phyloP scores from a whole-genome alignment of 306 rosid genomes.

The Cucurbita argyrosperma region DNA sequence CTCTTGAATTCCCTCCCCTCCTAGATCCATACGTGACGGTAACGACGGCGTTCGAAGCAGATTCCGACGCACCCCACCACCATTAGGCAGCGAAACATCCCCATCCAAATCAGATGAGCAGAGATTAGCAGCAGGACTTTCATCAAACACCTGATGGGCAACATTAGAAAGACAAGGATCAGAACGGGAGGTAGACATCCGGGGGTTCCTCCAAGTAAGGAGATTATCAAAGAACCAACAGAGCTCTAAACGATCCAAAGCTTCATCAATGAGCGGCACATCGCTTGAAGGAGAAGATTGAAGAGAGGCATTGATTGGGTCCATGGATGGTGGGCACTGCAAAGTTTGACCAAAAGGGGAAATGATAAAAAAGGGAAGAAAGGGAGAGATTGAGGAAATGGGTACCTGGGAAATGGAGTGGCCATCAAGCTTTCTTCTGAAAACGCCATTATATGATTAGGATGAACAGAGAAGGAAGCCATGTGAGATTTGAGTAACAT shows the following conservation, averaged over 20 bases:
- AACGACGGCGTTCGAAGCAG: constrained; percentile 40
- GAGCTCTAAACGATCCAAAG: constrained; percentile 61
- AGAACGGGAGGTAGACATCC: constrained; percentile 43
- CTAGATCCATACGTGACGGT: constrained; percentile 25
- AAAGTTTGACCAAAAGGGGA: background rate
- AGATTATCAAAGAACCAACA: constrained; percentile 70
- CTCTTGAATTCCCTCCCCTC: constrained; percentile 15
- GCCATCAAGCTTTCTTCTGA: background rate
- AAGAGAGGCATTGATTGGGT: constrained; percentile 10
- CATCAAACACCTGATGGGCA: constrained; percentile 13
- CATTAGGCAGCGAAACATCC: background rate
- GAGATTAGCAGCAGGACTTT: constrained; percentile 3
- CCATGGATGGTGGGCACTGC: background rate
- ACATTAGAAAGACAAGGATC: constrained; percentile 37
- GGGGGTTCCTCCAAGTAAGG: constrained; percentile 27
- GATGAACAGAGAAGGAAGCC: background rate
- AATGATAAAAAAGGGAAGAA: background rate
- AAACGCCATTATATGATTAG: background rate
- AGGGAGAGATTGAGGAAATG: background rate
- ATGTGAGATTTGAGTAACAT: constrained; percentile 6
- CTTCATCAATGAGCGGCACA: constrained; percentile 24
- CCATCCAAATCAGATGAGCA: background rate
- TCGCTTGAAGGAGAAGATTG: constrained; percentile 25
- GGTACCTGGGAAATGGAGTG: background rate
- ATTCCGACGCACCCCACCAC: background rate